These are phyloP conservation scores for Trichophaea hybrida DNA, from an alignment of 2,329 filamentous ascomycete species.

Conservation along the genomic window DNA sequence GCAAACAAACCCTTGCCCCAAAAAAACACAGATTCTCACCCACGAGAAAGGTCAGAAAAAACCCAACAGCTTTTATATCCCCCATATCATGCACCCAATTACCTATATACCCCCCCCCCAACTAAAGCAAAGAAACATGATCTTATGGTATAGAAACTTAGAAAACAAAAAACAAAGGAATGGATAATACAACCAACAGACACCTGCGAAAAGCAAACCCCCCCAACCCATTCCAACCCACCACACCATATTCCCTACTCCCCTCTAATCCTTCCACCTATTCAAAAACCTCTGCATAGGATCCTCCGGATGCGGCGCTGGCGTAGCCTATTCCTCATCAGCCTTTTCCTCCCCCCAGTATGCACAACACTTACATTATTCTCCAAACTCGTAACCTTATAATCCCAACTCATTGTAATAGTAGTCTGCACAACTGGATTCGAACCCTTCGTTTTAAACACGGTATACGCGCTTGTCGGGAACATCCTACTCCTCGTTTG, in stretches of 20 bases:
- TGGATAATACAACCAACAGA: too few species aligned
- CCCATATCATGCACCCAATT: too few species aligned
- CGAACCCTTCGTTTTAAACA: conserved; percentile 30
- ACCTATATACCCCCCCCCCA: too few species aligned
- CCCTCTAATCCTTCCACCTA: conserved; percentile 1
- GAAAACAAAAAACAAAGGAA: too few species aligned
- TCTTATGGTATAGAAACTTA: too few species aligned
- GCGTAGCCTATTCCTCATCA: background rate
- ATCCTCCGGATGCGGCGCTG: background rate
- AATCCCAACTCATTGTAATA: conserved; percentile 30
- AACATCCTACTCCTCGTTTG: conserved; percentile 30
- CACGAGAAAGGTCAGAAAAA: too few species aligned
- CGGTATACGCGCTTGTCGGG: conserved; percentile 30
- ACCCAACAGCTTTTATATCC: too few species aligned
- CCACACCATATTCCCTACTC: background rate
- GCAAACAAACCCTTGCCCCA: too few species aligned
- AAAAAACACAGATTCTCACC: too few species aligned
- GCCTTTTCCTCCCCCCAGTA: background rate
- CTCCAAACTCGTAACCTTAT: conserved; percentile 29
- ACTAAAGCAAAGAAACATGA: too few species aligned
- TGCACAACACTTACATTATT: conserved; percentile 29
- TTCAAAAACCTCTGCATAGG: conserved; percentile 1
- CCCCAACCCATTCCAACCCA: too few species aligned
- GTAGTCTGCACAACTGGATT: conserved; percentile 29
- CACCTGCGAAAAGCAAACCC: too few species aligned